Percentiles rank a stretch among this genome's conserved stretches.
Evolutionary conservation across 345 rosid genomes (phyloP).

Genomic region (Gossypium bickii): DNA sequence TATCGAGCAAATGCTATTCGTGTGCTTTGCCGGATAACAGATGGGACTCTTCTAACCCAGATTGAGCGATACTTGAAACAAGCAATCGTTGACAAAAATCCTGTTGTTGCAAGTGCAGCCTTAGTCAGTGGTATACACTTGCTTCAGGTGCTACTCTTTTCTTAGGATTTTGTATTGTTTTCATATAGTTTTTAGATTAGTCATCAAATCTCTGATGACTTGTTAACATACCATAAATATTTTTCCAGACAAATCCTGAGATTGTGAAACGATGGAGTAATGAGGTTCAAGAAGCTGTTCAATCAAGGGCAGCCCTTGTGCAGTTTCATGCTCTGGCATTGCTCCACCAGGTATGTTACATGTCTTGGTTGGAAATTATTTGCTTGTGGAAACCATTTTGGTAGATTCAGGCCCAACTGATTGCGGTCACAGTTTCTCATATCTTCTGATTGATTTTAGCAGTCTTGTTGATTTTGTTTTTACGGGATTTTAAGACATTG

Average conservation of each 20-base stretch:
- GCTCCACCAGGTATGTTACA: slow-evolving; percentile 68
- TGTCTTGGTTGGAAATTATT: slow-evolving; percentile 14
- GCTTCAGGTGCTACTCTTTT: slow-evolving; percentile 57
- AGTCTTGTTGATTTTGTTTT: background rate
- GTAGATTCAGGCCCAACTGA: background rate
- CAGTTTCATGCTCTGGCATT: slow-evolving; percentile 94
- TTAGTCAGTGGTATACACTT: slow-evolving; percentile 95
- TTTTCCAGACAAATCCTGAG: slow-evolving; percentile 69
- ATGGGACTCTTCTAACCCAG: slow-evolving; percentile 88
- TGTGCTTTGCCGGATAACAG: slow-evolving; percentile 93
- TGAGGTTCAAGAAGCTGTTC: slow-evolving; percentile 98
- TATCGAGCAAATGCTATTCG: slow-evolving; percentile 97
- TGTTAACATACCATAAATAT: background rate
- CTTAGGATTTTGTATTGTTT: background rate
- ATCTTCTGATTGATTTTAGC: background rate
- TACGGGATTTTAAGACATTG: background rate
- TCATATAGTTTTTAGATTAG: background rate
- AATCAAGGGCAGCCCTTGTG: slow-evolving; percentile 93
- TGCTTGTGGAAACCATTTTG: slow-evolving; percentile 8
- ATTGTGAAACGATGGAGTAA: slow-evolving; percentile 98
- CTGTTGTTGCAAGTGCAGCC: slow-evolving; percentile 98
- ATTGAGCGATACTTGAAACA: slow-evolving; percentile 94
- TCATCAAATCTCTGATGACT: background rate
- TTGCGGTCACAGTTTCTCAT: background rate
- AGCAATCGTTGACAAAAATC: slow-evolving; percentile 98